Conservation (phyloP, 768 basidiomycete species). For the Naganishia antarctica region DNA sequence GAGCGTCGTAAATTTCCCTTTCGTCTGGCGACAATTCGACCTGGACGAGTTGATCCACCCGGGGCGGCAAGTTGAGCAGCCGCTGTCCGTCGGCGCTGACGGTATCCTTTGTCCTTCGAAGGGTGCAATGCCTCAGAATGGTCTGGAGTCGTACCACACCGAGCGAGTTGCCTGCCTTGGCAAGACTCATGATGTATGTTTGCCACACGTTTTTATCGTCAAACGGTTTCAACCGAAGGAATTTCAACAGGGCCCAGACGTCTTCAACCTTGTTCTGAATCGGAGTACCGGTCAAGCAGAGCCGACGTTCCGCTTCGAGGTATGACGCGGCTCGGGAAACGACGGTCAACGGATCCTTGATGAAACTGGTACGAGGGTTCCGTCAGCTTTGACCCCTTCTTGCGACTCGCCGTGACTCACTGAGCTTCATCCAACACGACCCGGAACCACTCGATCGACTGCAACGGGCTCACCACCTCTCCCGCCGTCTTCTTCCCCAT, state of each 20-base stretch:
- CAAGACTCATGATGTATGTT: conserved; percentile 83
- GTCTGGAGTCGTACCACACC: conserved; percentile 91
- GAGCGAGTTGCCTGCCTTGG: conserved; percentile 75
- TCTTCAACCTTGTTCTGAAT: conserved; percentile 99
- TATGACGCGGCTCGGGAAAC: conserved; percentile 93
- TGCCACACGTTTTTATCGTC: conserved; percentile 92
- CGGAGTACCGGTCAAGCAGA: conserved; percentile 95
- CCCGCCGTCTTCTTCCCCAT: conserved; percentile 52
- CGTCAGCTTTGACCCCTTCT: not conserved
- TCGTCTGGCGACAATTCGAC: conserved; percentile 80
- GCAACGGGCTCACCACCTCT: conserved; percentile 71
- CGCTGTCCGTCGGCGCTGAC: conserved; percentile 71
- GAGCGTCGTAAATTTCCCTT: conserved; percentile 76
- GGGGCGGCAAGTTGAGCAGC: conserved; percentile 82
- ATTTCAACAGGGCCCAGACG: conserved; percentile 93
- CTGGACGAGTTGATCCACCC: conserved; percentile 78
- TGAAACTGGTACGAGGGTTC: conserved; percentile 59
- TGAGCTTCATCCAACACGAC: conserved; percentile 92
- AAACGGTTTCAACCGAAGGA: conserved; percentile 82
- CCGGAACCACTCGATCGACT: conserved; percentile 93
- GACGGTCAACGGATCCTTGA: conserved; percentile 92
- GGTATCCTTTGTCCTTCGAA: conserved; percentile 92
- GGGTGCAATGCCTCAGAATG: conserved; percentile 93
- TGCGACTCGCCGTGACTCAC: conserved; percentile 55
- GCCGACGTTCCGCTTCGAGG: conserved; percentile 81